phyloP scores from a whole-genome alignment of 139 green algal genomes.

The Chlorella sp. region DNA sequence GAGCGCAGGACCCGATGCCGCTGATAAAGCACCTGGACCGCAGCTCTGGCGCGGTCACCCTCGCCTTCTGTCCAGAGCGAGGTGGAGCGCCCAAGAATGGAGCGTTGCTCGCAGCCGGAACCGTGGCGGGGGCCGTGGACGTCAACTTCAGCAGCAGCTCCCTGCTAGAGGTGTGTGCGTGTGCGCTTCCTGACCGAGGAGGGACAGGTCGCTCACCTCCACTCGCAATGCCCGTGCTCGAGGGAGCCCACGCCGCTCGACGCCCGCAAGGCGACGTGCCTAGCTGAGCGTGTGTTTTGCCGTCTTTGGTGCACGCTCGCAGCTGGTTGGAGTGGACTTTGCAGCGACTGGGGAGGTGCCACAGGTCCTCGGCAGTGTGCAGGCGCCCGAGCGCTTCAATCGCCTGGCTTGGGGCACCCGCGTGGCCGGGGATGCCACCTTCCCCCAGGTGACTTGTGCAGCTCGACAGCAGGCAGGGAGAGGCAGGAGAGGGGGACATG shows the following conservation, averaged over 20 bases:
- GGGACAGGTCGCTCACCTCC: neutral
- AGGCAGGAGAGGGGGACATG: too few relatives aligned
- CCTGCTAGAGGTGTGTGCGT: constrained; percentile 62
- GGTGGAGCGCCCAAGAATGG: too few relatives aligned
- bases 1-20: too few relatives aligned
- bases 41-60: constrained; percentile 57
- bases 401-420: constrained; percentile 73
- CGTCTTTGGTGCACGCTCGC: neutral
- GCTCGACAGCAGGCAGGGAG: too few relatives aligned
- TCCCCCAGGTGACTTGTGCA: neutral
- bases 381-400: constrained; percentile 82
- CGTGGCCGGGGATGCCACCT: neutral
- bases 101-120: constrained; percentile 74
- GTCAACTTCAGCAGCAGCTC: constrained; percentile 74
- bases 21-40: constrained; percentile 45
- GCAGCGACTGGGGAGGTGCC: constrained; percentile 30
- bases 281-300: too few relatives aligned
- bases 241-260: too few relatives aligned
- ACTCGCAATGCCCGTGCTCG: too few relatives aligned
- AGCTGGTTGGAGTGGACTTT: constrained; percentile 78
- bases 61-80: constrained; percentile 68
- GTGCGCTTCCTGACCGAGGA: neutral
- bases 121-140: constrained; percentile 87
- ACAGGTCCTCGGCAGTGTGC: constrained; percentile 45
- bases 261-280: too few relatives aligned